Base-by-base conservation (phyloP, 495 filamentous ascomycete genomes). In the Aspergillus hancockii region DNA sequence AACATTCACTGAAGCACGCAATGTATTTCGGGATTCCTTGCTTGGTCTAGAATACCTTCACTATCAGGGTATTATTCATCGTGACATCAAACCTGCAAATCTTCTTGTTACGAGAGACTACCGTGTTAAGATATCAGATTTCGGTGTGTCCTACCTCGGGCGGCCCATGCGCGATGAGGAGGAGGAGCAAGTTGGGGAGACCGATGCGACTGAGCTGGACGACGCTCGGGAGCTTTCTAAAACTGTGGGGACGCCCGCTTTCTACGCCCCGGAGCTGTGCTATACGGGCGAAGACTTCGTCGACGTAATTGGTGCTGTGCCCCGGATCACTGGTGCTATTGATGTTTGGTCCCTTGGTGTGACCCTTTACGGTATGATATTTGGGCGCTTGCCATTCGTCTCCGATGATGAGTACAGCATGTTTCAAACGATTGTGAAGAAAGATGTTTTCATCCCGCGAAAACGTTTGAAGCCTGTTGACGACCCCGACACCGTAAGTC, bases 21-120 rank as follows among this genome's bases (percentile, higher is more conserved):
- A 84, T 30, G 90, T 90, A 1, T 98, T 99, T 73, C 81, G 94
- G 45, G 94, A 98, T 69, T 96, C 95, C 0, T 87, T 99, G 0
- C 81, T 98, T 23, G 94, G 94, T 23, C 74, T 99, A 25, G 95
- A 98, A 67, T 98, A 97, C 68, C 81, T 99, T 7, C 94, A 99
- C 65, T 98, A 91, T 65, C 90, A 98, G 74, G 92, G 92, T 31
- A 93, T 99, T 45, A 92, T 98, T 45, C 94, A 99, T 69, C 90
- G 94, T 31, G 94, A 99, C 69, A 99, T 99, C 76, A 99, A 99
- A 71, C 94, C 94, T 0, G 92, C 93, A n/a, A 99, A 99, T 71
- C 81, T 99, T 6, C 80, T 99, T 8, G 89, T 92, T 76, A 96
- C 92, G 6, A 83, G 81, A 57, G 88, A 92, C 63, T 84, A 92